phyloP scores from a whole-genome alignment of 768 basidiomycete species.

The Flagelloscypha sp. region DNA sequence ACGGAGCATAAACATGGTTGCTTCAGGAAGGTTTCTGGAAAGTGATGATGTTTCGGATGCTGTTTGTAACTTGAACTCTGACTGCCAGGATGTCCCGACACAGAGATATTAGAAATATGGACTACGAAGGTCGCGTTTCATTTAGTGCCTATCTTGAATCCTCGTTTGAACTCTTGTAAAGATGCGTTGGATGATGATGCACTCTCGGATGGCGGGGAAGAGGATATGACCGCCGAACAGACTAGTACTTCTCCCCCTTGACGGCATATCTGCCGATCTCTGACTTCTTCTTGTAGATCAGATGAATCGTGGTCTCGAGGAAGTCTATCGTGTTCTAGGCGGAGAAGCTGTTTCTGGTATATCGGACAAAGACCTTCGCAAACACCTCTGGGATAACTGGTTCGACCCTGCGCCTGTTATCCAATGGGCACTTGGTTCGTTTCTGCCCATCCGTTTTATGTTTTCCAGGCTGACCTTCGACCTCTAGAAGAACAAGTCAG shows the following conservation, averaged over 20 bases:
- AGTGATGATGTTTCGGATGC: slow-evolving; percentile 5
- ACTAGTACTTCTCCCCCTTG: slow-evolving; percentile 43
- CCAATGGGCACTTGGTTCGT: slow-evolving; percentile 65
- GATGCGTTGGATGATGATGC: slow-evolving; percentile 84
- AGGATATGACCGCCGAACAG: slow-evolving; percentile 76
- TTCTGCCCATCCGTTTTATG: neutral
- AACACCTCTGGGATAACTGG: slow-evolving; percentile 79
- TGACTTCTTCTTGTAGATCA: slow-evolving; percentile 33
- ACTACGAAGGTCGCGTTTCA: slow-evolving; percentile 51
- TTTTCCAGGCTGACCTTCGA: slow-evolving; percentile 2
- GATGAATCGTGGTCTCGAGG: slow-evolving; percentile 64
- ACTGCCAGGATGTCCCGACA: slow-evolving; percentile 75
- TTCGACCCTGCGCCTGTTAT: slow-evolving; percentile 78
- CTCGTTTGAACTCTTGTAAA: slow-evolving; percentile 24
- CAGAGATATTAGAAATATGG: slow-evolving; percentile 78
- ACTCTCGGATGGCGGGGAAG: slow-evolving; percentile 69
- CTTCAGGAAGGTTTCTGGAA: slow-evolving; percentile 2
- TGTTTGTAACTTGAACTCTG: slow-evolving; percentile 3
- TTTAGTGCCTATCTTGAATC: slow-evolving; percentile 2
- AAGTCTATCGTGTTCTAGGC: slow-evolving; percentile 63
- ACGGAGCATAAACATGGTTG: slow-evolving; percentile 54
- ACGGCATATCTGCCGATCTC: slow-evolving; percentile 6
- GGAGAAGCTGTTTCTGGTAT: slow-evolving; percentile 55
- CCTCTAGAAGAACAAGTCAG: slow-evolving; percentile 60
- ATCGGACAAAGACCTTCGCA: slow-evolving; percentile 66